Evolutionary conservation across 2,329 filamentous ascomycete species (phyloP).

Genomic region (Cytospora piceae): DNA sequence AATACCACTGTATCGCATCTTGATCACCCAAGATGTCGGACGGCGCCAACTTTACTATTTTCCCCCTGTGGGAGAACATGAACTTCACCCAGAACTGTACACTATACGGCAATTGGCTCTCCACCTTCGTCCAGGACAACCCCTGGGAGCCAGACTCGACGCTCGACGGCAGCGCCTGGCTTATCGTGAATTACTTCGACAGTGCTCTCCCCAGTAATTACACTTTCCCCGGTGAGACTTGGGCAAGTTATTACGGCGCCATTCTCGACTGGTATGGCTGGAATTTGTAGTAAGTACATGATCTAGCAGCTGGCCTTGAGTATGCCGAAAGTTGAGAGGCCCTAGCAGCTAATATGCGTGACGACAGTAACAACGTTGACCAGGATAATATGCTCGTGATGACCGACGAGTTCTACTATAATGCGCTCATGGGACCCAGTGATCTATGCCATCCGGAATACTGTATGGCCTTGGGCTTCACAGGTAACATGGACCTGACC

Average conservation of each 20-base stretch:
- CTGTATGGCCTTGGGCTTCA: conserved; percentile 33
- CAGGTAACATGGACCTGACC: conserved; percentile 33
- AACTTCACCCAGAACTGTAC: conserved; percentile 32
- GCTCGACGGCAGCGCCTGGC: not conserved
- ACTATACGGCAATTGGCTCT: conserved; percentile 14
- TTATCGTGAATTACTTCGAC: not conserved
- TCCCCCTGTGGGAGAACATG: conserved; percentile 33
- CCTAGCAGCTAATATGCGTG: not conserved
- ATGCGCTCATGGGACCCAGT: conserved; percentile 5
- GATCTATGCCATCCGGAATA: conserved; percentile 24
- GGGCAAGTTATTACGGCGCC: not conserved
- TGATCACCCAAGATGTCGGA: conserved; percentile 16
- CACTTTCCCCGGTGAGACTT: not conserved
- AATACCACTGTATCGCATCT: not conserved
- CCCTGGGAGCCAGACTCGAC: not conserved
- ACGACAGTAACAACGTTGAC: not conserved
- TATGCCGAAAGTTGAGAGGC: too few species aligned
- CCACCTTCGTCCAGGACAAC: not conserved
- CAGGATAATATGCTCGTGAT: not conserved
- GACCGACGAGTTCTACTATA: not conserved
- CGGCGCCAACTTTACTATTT: conserved; percentile 16
- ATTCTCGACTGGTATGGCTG: conserved; percentile 2
- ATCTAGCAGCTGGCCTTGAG: not conserved
- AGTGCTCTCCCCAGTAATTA: not conserved
- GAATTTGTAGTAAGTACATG: not conserved